These are phyloP conservation scores for Bothriochloa decipiens DNA, from an alignment of 176 grass and related monocot genomes.

Conservation along the genomic window DNA sequence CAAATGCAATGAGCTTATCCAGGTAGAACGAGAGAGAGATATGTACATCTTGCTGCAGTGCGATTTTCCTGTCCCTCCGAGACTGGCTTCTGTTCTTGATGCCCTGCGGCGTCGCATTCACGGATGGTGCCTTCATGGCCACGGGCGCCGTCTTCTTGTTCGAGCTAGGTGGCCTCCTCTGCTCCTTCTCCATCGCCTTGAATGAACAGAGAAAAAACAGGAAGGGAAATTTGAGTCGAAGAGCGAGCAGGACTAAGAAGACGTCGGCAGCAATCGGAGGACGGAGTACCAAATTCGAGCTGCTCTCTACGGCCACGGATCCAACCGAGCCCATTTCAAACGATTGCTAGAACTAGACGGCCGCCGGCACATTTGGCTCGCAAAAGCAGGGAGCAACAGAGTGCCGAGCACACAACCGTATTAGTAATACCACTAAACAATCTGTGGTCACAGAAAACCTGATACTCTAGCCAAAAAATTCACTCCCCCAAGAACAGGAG, in stretches of 20 bases:
- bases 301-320: slow-evolving; percentile 50
- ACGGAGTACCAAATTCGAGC: slow-evolving; percentile 57
- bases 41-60: slow-evolving; percentile 87
- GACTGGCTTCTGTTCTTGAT: slow-evolving; percentile 49
- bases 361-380: slow-evolving; percentile 7
- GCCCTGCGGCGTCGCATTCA: background rate
- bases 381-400: slow-evolving; percentile 33
- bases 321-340: slow-evolving; percentile 59
- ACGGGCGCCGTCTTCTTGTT: slow-evolving; percentile 43
- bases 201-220: slow-evolving; percentile 27
- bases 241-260: background rate
- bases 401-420: background rate
- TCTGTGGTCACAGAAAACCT: slow-evolving; percentile 1
- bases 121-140: slow-evolving; percentile 31
- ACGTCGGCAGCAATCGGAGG: background rate
- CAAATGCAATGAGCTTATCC: background rate
- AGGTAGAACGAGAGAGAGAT: background rate
- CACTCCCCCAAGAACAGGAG: slow-evolving; percentile 16
- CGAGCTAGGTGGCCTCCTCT: slow-evolving; percentile 45
- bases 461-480: background rate
- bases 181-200: slow-evolving; percentile 68
- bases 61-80: slow-evolving; percentile 71
- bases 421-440: background rate
- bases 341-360: slow-evolving; percentile 28
- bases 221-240: slow-evolving; percentile 30